phyloP scores from a whole-genome alignment of 1,284 basidiomycete genomes.

The Moniliophthora roreri region DNA sequence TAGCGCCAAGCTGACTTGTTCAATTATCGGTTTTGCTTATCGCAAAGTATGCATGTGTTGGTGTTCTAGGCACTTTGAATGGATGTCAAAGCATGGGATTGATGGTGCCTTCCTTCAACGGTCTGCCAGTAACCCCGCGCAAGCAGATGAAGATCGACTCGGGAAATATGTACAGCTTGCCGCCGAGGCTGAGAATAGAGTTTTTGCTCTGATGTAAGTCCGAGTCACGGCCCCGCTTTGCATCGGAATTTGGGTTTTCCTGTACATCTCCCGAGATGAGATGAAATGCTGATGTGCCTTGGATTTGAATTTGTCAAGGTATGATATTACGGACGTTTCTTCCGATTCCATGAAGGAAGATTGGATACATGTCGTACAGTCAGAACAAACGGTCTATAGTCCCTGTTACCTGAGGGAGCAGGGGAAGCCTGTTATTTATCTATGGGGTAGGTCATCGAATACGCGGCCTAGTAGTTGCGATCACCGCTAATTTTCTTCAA shows the following conservation, averaged over 20 bases:
- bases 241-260: too few species aligned
- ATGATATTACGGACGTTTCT: constrained; percentile 69
- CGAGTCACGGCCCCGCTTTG: neutral
- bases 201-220: constrained; percentile 75
- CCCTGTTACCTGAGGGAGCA: constrained; percentile 68
- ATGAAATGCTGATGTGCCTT: constrained; percentile 2
- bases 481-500: neutral
- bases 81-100: constrained; percentile 77
- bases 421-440: constrained; percentile 61
- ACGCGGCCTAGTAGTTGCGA: neutral
- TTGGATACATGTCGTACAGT: constrained; percentile 64
- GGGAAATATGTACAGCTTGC: constrained; percentile 66
- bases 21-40: too few species aligned
- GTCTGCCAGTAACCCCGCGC: constrained; percentile 62
- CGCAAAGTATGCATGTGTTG: too few species aligned
- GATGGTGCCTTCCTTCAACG: constrained; percentile 80
- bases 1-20: too few species aligned
- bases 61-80: constrained; percentile 65
- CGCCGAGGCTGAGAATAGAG: constrained; percentile 71
- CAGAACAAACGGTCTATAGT: constrained; percentile 61
- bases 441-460: constrained; percentile 56
- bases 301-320: constrained; percentile 58
- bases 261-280: too few species aligned
- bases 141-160: constrained; percentile 37
- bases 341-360: constrained; percentile 60